Percentiles rank a stretch among this genome's conserved stretches.
Evolutionary conservation across 2,329 filamentous ascomycete genomes (phyloP).

Genomic region (Atkinsonella texensis): DNA sequence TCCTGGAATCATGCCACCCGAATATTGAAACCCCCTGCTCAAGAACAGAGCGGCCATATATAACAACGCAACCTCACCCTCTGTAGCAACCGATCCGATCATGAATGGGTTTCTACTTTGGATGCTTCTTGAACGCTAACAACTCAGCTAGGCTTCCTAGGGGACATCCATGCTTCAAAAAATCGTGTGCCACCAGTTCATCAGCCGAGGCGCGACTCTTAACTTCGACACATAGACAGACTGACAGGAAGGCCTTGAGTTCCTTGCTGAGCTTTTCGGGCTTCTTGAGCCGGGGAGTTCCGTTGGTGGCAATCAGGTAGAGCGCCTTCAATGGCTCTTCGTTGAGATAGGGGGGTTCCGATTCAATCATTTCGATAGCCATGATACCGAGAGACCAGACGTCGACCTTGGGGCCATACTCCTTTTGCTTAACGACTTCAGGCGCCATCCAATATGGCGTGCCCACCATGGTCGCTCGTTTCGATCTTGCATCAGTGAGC

Average conservation of each 20-base stretch:
- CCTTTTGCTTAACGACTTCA: conserved; percentile 98
- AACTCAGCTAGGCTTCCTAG: conserved; percentile 74
- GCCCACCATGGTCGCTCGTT: conserved; percentile 97
- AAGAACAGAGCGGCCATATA: not conserved
- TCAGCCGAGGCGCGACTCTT: conserved; percentile 85
- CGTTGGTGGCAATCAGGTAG: conserved; percentile 95
- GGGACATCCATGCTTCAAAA: conserved; percentile 83
- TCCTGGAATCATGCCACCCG: conserved; percentile 1
- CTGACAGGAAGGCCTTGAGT: conserved; percentile 90
- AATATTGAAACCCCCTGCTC: conserved; percentile 5
- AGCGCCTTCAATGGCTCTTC: conserved; percentile 95
- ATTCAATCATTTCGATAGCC: conserved; percentile 99
- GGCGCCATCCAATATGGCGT: conserved; percentile 99
- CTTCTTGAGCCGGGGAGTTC: conserved; percentile 93
- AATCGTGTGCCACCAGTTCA: conserved; percentile 84
- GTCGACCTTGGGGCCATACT: conserved; percentile 96
- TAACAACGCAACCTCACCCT: not conserved
- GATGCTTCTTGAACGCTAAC: conserved; percentile 72
- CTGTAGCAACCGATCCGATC: not conserved
- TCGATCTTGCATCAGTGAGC: conserved; percentile 90
- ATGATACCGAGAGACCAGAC: conserved; percentile 99
- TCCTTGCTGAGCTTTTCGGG: conserved; percentile 97
- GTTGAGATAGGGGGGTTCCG: conserved; percentile 93
- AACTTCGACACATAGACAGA: conserved; percentile 94
- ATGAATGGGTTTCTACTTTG: conserved; percentile 35